These are phyloP conservation scores for Auricularia heimuer DNA, from an alignment of 768 basidiomycete species.

Conservation along the genomic window DNA sequence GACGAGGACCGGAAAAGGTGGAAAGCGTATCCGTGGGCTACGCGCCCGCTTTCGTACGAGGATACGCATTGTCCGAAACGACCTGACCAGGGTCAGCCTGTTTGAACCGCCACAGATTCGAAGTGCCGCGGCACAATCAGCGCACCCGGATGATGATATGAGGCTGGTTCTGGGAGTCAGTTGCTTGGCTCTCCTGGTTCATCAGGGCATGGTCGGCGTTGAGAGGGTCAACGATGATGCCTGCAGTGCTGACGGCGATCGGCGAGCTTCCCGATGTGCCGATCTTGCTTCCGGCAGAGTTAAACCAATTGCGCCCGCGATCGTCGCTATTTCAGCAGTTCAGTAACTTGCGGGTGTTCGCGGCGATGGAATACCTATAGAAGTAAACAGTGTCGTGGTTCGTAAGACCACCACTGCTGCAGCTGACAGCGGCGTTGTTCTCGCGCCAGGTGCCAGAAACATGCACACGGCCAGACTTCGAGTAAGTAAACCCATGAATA, in stretches of 20 bases:
- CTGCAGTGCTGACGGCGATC: slow-evolving; percentile 3
- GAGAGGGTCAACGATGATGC: slow-evolving; percentile 8
- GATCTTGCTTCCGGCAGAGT: slow-evolving; percentile 2
- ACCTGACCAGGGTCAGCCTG: not conserved
- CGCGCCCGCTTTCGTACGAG: not conserved
- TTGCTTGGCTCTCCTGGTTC: slow-evolving; percentile 8
- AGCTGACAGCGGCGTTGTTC: not conserved
- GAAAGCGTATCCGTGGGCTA: slow-evolving; percentile 1
- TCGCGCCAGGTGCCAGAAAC: slow-evolving; percentile 4
- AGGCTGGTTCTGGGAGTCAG: slow-evolving; percentile 2
- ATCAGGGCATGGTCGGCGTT: slow-evolving; percentile 7
- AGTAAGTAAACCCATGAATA: slow-evolving; percentile 5
- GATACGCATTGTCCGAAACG: slow-evolving; percentile 8
- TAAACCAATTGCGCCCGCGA: slow-evolving; percentile 4
- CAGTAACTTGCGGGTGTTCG: not conserved
- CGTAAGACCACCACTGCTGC: slow-evolving; percentile 1
- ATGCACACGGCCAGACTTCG: slow-evolving; percentile 1
- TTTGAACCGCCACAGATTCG: not conserved
- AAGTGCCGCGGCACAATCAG: not conserved
- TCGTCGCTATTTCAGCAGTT: not conserved
- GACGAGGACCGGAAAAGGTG: slow-evolving; percentile 4
- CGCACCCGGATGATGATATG: slow-evolving; percentile 8
- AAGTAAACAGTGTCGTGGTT: slow-evolving; percentile 6
- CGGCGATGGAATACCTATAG: not conserved
- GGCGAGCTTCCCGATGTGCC: slow-evolving; percentile 4